These are phyloP conservation scores for Ustilago tritici DNA, from an alignment of 1,284 basidiomycete species.

Conservation along the genomic window DNA sequence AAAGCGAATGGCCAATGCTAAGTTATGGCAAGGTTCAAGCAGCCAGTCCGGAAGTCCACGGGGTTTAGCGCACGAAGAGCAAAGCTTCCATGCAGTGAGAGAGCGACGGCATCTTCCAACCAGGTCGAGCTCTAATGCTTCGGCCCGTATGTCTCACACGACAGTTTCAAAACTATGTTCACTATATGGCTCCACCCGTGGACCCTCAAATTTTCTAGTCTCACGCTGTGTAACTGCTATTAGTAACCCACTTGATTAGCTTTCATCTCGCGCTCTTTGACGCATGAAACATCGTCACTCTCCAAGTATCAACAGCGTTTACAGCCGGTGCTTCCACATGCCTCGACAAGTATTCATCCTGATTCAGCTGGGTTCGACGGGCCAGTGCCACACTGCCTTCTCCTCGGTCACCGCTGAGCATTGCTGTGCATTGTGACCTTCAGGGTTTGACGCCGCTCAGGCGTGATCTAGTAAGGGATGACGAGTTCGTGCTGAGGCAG, in stretches of 20 bases:
- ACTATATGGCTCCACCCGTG: not conserved
- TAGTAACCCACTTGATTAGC: not conserved
- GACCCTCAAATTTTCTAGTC: not conserved
- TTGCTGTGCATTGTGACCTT: not conserved
- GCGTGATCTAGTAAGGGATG: not conserved
- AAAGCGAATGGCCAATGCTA: not conserved
- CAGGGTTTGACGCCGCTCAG: not conserved
- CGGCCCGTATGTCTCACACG: not conserved
- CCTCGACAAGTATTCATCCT: not conserved
- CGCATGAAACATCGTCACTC: not conserved
- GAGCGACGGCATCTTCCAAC: not conserved
- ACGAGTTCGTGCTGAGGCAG: constrained; percentile 18
- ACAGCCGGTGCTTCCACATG: not conserved
- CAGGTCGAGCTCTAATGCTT: not conserved
- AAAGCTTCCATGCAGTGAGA: not conserved
- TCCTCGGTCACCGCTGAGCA: not conserved
- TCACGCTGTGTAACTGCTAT: not conserved
- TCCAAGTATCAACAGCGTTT: not conserved
- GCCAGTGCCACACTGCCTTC: not conserved
- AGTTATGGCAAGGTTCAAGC: not conserved
- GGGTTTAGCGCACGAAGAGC: not conserved
- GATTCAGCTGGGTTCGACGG: constrained; percentile 1
- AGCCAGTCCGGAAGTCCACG: not conserved
- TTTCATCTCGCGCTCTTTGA: constrained; percentile 1
- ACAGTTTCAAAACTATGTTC: not conserved